phyloP scores from a whole-genome alignment of 2,329 filamentous ascomycete species.

The Alternaria dauci region DNA sequence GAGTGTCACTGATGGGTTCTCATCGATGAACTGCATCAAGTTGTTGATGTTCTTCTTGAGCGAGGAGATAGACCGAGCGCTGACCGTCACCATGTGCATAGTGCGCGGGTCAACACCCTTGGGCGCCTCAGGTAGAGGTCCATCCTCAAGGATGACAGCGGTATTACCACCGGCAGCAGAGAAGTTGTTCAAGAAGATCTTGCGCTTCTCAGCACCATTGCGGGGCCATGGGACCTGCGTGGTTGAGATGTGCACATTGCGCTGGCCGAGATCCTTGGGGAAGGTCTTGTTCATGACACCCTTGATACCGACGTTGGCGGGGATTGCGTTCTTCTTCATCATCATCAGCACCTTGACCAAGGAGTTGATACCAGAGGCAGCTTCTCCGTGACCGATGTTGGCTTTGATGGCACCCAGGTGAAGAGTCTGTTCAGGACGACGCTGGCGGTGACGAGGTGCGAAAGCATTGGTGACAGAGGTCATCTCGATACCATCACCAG shows the following conservation, averaged over 20 bases:
- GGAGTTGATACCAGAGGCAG: conserved; percentile 64
- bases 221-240: conserved; percentile 57
- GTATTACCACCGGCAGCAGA: conserved; percentile 64
- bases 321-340: conserved; percentile 63
- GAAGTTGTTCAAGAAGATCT: conserved; percentile 63
- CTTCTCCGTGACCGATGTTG: conserved; percentile 64
- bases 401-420: conserved; percentile 65
- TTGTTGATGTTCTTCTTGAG: conserved; percentile 61
- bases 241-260: conserved; percentile 62
- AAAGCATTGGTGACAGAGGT: conserved; percentile 73
- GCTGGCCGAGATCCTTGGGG: conserved; percentile 61
- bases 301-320: conserved; percentile 65
- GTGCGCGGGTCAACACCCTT: conserved; percentile 56
- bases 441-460: conserved; percentile 62
- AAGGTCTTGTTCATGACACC: conserved; percentile 64
- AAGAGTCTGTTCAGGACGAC: conserved; percentile 59
- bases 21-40: conserved; percentile 56
- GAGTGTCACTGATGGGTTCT: conserved; percentile 57
- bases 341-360: conserved; percentile 63
- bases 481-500: conserved; percentile 85
- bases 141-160: conserved; percentile 62
- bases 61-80: conserved; percentile 61
- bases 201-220: conserved; percentile 58
- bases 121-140: conserved; percentile 54
- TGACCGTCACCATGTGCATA: conserved; percentile 59